Conservation (phyloP, 768 basidiomycete species). For the Boletus rubroflammeus region DNA sequence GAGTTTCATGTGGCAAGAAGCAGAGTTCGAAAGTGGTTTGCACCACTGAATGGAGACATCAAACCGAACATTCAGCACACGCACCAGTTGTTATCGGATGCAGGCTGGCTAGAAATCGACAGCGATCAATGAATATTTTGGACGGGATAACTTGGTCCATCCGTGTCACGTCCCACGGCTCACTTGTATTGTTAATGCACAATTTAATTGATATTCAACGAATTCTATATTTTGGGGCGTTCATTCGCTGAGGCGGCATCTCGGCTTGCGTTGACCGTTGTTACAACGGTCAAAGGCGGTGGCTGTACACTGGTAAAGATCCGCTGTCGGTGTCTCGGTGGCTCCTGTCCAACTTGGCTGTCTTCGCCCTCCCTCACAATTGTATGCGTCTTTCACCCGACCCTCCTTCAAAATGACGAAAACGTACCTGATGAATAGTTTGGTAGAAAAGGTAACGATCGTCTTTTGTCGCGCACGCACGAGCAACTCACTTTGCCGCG, state of each 20-base stretch:
- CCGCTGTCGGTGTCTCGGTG: background rate
- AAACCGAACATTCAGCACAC: constrained; percentile 54
- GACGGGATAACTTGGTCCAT: background rate
- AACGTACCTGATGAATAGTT: constrained; percentile 77
- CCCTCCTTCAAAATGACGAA: constrained; percentile 63
- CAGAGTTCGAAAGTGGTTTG: constrained; percentile 55
- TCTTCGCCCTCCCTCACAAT: background rate
- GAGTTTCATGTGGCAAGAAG: constrained; percentile 34
- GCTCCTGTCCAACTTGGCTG: constrained; percentile 33
- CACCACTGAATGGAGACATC: constrained; percentile 63
- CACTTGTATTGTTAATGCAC: no score
- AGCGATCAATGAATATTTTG: constrained; percentile 2
- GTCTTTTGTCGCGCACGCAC: background rate
- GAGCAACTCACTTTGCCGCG: constrained; percentile 1
- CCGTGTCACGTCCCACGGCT: no score
- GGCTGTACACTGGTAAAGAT: constrained; percentile 11
- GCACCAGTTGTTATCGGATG: constrained; percentile 44
- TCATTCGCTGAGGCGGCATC: no score
- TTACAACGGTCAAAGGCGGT: background rate
- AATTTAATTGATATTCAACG: no score
- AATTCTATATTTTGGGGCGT: no score
- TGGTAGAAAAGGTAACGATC: constrained; percentile 68
- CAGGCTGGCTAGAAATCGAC: constrained; percentile 40
- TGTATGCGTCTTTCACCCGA: background rate
- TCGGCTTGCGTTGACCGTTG: no score